A percentile compares a stretch with the other conserved stretches of the same genome.
phyloP scores from a whole-genome alignment of 179 eudicot species.

The Silene noctiflora region DNA sequence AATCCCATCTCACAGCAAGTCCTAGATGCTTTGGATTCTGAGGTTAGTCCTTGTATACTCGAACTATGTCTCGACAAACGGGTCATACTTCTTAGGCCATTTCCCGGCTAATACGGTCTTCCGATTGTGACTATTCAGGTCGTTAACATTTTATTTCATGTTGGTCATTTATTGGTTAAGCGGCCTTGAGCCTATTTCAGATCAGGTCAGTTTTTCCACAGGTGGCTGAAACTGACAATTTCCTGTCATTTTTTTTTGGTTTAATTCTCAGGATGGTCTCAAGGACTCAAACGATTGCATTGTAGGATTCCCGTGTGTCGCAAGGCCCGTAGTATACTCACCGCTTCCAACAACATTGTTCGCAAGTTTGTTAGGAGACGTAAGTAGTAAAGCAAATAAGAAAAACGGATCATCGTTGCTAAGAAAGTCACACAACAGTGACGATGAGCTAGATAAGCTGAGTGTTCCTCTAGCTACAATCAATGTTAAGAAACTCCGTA shows the following conservation, averaged over 20 bases:
- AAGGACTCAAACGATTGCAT: conserved; percentile 37
- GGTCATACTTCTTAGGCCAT: background rate
- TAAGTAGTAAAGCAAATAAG: conserved; percentile 41
- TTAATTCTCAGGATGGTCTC: conserved; percentile 38
- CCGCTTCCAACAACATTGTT: conserved; percentile 58
- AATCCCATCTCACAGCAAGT: conserved; percentile 56
- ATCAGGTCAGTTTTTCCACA: background rate
- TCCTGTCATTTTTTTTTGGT: conserved; percentile 14
- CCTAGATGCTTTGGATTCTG: conserved; percentile 53
- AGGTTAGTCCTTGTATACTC: conserved; percentile 47
- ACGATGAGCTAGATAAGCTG: conserved; percentile 81
- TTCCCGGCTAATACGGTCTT: too few relatives aligned
- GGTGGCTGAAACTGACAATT: background rate
- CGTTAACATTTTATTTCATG: too few relatives aligned
- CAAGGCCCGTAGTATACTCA: conserved; percentile 51
- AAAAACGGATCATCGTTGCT: conserved; percentile 62
- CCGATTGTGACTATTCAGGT: too few relatives aligned
- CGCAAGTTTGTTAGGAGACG: conserved; percentile 49
- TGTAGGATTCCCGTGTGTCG: conserved; percentile 57
- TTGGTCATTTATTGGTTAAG: too few relatives aligned
- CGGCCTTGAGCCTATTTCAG: too few relatives aligned
- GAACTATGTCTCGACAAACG: background rate
- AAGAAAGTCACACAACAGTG: conserved; percentile 74
- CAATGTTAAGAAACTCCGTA: conserved; percentile 41
- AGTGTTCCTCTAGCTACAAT: conserved; percentile 60